Conservation (phyloP, 352 stramenopile genomes). For the Thraustochytrium sp. region DNA sequence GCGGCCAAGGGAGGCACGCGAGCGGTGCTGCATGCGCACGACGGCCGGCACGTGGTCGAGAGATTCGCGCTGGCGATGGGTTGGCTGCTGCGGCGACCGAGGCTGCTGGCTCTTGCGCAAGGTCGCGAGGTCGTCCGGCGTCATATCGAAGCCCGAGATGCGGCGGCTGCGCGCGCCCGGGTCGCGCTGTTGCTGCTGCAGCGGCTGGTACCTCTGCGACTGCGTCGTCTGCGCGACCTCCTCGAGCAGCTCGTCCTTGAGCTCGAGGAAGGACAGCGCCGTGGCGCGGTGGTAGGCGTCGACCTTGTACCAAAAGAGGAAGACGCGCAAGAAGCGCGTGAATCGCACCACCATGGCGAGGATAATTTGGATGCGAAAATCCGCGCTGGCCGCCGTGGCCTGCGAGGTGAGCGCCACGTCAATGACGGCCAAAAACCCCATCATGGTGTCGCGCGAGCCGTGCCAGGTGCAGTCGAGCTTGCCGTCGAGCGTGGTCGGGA, state of each 20-base stretch:
- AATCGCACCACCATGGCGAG: conserved; percentile 3
- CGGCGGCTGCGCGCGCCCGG: no score
- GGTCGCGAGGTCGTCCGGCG: not conserved
- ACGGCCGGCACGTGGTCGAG: not conserved
- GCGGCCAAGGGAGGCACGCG: not conserved
- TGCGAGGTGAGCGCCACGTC: not conserved
- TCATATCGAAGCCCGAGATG: not conserved
- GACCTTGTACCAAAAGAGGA: conserved; percentile 42
- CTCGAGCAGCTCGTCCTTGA: conserved; percentile 32
- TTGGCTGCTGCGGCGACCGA: not conserved
- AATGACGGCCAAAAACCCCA: not conserved
- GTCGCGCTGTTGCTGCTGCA: no score
- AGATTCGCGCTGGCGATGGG: not conserved
- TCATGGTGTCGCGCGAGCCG: not conserved
- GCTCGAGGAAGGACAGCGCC: conserved; percentile 13
- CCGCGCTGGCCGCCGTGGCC: not conserved
- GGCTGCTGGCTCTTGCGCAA: not conserved
- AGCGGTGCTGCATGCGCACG: not conserved
- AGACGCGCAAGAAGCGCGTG: conserved; percentile 28
- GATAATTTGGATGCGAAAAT: not conserved
- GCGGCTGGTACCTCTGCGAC: no score
- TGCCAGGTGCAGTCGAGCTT: conserved; percentile 35
- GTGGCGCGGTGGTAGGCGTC: not conserved
- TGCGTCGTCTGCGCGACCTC: not conserved
- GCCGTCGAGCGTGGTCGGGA: not conserved